Evolutionary conservation across 2,329 filamentous ascomycete species (phyloP), one percentile per base, ranked within the genome.

Genomic region (Aspergillus sp.): DNA sequence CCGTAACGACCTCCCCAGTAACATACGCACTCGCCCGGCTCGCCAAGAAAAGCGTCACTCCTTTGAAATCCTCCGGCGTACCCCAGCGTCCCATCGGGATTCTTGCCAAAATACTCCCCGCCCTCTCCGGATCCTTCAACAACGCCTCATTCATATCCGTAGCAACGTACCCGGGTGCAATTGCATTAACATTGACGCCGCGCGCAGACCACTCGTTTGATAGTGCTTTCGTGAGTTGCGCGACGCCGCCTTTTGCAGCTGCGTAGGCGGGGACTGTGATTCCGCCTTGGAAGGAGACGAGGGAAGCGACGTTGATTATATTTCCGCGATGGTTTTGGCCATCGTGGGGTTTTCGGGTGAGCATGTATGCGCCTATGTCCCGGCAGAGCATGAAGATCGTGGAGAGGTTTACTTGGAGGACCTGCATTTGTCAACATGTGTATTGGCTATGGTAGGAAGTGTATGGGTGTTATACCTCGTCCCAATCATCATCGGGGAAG

Each of bases 141-240:
- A 96, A 69, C 2, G 89, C 90, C 56, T 77, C 79, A 66, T 95
- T 96, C 90, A 95, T 95, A 51, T 95, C 90, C 15, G 90, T 95
- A 43, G 81, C 86, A 58, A 95, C 87, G 68, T 95, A 95, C 0
- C 90, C 90, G 0, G 90, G 90, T 2, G 90, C 89, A 61, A 95
- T 88, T 6, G 86, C 88, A 67, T 95, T 95, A 35, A 95, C 89
- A 1, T 80, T 88, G 52, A 95, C 78, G 2, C 89, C 89, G 60
- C 82, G 78, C 12, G 74, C 67, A 0, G 84, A 82, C 90, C 90
- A 95, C 71, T 94, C 88, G 64, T 95, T 95, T 39, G 84, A 82
- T 49, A 95, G 75, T 20, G 85, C 84, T 72, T 93, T 94, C 43
- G 88, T 94, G 49, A 94, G 69, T 71, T 95, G 89, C 5, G 82